Base-by-base conservation (phyloP, 2,329 filamentous ascomycete genomes). In the Aspergillaceae sp. region DNA sequence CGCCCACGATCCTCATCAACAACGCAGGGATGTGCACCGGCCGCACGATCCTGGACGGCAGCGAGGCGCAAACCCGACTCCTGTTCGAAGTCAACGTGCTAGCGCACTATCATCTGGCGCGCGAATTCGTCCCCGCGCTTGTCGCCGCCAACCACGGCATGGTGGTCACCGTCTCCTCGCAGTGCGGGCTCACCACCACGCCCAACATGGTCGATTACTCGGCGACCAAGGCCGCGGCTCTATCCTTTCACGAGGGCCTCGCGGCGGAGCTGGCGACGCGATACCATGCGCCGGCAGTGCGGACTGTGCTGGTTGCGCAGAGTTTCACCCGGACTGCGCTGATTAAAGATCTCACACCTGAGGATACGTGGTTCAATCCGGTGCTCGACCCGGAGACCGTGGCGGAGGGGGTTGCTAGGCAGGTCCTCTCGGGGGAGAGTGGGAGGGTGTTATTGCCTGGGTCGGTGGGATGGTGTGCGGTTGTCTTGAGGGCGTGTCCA, bases 11-110 rank as follows among this genome's bases (percentile, higher is more conserved):
- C 50, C 70, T 88, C 3, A 82, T 60, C 46, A 60, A 62, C 50
- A 63, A 61, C 27, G 58, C 57, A 0, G 59, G 58, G 2, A 47
- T 62, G 29, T 77, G 73, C 10, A 74, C 49, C 19, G 81, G 80
- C 49, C 78, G 79, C 52, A 75, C 74, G 4, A 74, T 89, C 51
- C 72, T 87, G 41, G 72, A 76, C 29, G 63, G 74, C 26, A 73
- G 74, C 1, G 77, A 82, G 43, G 70, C 69, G 19, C 77, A 82
- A 53, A 72, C 85, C 51, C 76, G 77, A 34, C 77, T 56, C 41
- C 84, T 82, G 43, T 86, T 87, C 62, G 80, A 82, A 48, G 80
- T 88, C 55, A 89, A 88, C 66, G 71, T 80, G 0, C 62, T 87
- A 30, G 73, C 80, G 2, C 83, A 84, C 65, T 86, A 79, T 70